Percentiles rank a stretch among this genome's conserved stretches.
Evolutionary conservation across 495 filamentous ascomycete genomes (phyloP).

Genomic region (Trichoderma asperelloides): DNA sequence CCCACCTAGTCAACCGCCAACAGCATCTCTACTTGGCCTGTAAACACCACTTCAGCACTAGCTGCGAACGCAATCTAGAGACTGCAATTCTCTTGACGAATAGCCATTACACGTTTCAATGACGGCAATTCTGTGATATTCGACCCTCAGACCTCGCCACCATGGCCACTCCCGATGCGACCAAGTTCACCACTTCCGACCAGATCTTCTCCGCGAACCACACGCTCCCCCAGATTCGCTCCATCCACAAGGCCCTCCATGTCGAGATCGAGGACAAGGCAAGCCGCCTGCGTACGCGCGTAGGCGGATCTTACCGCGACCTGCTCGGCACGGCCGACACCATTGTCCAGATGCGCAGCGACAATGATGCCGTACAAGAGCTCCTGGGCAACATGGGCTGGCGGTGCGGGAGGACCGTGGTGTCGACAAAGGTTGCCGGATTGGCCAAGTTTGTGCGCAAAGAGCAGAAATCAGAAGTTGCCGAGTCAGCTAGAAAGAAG

Average conservation of each 20-base stretch:
- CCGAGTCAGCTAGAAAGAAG: conserved; percentile 34
- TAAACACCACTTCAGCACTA: background rate
- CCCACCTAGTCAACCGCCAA: background rate
- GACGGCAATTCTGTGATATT: background rate
- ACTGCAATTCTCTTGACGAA: no score
- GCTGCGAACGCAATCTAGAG: background rate
- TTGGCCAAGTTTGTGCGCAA: conserved; percentile 46
- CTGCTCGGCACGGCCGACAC: conserved; percentile 86
- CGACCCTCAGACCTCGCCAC: background rate
- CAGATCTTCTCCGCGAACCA: conserved; percentile 65
- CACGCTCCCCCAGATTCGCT: conserved; percentile 56
- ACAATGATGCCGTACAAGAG: conserved; percentile 65
- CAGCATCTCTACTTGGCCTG: background rate
- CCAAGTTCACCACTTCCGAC: conserved; percentile 51
- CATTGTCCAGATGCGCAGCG: conserved; percentile 77
- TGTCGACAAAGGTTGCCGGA: conserved; percentile 60
- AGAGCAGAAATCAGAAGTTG: conserved; percentile 28
- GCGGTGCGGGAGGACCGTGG: conserved; percentile 62
- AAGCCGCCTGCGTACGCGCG: conserved; percentile 78
- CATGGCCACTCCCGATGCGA: conserved; percentile 33
- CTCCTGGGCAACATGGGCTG: conserved; percentile 62
- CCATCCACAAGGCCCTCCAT: conserved; percentile 46
- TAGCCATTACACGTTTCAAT: background rate
- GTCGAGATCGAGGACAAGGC: conserved; percentile 64
- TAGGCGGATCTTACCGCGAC: conserved; percentile 89